Base-by-base conservation (phyloP, 208 protist genomes). In the Crithidia expoeki region DNA sequence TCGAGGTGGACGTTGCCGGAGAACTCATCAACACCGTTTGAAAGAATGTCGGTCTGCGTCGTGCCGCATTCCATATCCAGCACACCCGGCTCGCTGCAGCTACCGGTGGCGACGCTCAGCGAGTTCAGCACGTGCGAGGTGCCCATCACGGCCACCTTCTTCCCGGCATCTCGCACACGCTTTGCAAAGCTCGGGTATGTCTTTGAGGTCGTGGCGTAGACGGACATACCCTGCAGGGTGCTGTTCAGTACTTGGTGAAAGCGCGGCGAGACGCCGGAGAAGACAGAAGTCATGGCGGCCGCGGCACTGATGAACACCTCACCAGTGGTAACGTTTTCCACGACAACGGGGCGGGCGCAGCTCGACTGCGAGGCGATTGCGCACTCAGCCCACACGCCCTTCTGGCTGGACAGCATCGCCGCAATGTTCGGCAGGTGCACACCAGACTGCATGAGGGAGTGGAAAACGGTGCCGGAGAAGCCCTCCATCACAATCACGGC, bases 41-140 rank as follows among this genome's bases (percentile, higher is more conserved):
- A 50, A 47, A 68, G 36, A 30, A 68, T 49, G 34, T 75, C 78
- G 1, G 38, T 60, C 56, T 72, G 47, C 34, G 67, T 50, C 3
- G 65, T 21, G 36, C 66, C 77, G 47, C 89, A 94, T 76, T 94
- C 85, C 76, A 88, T 79, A 69, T 94, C 89, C 53, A 92, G 76
- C 66, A 94, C 77, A 25, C 89, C 89, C 2, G 77, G 79, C 32
- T 68, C 38, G 23, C 68, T 74, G 72, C 86, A 90, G 69, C 79
- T 40, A 40, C 83, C 83, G 2, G 72, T 74, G 12, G 40, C 53
- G 9, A 50, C 17, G 72, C 62, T 57, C 38, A 93, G 60, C 9
- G 84, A 84, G 68, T 90, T 87, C 51, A 94, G 76, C 49, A 90
- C 58, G 50, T 80, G 68, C 28, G 85, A 78, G 27, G 53, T 83